Percentiles rank a stretch among this genome's conserved stretches.
Evolutionary conservation across 2,329 filamentous ascomycete genomes (phyloP).

Genomic region (Shiraia sp.): DNA sequence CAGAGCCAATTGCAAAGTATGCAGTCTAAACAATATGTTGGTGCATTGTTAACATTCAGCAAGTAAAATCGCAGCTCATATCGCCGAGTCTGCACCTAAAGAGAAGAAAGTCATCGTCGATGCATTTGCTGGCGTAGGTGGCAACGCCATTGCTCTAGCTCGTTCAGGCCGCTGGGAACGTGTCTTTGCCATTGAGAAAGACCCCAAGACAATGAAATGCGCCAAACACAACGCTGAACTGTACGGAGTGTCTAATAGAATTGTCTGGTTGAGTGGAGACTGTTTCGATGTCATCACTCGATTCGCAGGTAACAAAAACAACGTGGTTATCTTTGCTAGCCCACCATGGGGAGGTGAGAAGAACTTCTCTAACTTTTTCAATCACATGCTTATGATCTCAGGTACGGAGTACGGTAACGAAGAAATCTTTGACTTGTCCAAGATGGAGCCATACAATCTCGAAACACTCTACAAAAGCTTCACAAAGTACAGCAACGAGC

Average conservation of each 20-base stretch:
- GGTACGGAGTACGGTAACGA: constrained; percentile 66
- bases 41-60: constrained; percentile 9
- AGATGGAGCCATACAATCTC: constrained; percentile 85
- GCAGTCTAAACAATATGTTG: background rate
- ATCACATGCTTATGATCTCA: constrained; percentile 31
- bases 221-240: constrained; percentile 89
- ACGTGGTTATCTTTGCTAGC: constrained; percentile 69
- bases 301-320: constrained; percentile 54
- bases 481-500: constrained; percentile 49
- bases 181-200: constrained; percentile 87
- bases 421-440: constrained; percentile 77
- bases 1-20: constrained; percentile 85
- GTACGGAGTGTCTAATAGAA: constrained; percentile 76
- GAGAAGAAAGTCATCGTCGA: constrained; percentile 75
- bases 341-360: constrained; percentile 72
- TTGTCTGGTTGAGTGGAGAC: constrained; percentile 86
- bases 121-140: constrained; percentile 87
- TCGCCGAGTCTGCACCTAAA: constrained; percentile 59
- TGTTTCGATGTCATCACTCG: constrained; percentile 73
- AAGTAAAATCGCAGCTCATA: constrained; percentile 73
- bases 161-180: constrained; percentile 76
- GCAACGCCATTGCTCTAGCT: constrained; percentile 94
- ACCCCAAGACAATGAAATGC: constrained; percentile 79
- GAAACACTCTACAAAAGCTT: constrained; percentile 48
- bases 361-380: background rate